A percentile compares a stretch with the other conserved stretches of the same genome.
phyloP scores from a whole-genome alignment of 2,329 filamentous ascomycete species.

The Aspergillus cejpii region DNA sequence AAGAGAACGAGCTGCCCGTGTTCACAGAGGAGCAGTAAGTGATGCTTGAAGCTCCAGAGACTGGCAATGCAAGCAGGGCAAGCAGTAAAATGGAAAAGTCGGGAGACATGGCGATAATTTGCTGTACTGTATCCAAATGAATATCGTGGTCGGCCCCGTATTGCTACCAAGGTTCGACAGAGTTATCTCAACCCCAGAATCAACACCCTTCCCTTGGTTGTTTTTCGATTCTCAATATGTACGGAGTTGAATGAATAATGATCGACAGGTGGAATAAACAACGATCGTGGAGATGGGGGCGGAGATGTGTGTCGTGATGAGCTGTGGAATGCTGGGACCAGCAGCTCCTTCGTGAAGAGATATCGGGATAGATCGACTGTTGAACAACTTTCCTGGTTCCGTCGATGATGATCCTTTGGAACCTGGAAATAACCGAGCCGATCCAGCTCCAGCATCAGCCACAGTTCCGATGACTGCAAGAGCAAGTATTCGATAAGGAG shows the following conservation, averaged over 20 bases:
- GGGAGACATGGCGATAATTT: constrained; percentile 18
- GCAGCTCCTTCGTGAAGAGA: not conserved
- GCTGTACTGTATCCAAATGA: not conserved
- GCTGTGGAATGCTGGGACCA: not conserved
- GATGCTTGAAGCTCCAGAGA: constrained; percentile 22
- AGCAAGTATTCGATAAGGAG: not conserved
- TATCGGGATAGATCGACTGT: not conserved
- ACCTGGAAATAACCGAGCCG: not conserved
- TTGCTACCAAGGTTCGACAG: not conserved
- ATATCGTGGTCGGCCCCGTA: not conserved
- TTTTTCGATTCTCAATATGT: not conserved
- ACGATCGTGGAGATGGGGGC: not conserved
- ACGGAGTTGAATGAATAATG: not conserved
- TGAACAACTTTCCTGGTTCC: not conserved
- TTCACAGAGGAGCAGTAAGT: constrained; percentile 42
- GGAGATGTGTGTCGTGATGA: not conserved
- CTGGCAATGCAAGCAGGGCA: constrained; percentile 24
- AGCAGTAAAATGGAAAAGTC: constrained; percentile 17
- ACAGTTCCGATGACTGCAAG: not conserved
- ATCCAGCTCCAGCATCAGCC: not conserved
- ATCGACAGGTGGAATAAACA: not conserved
- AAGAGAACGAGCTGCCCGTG: constrained; percentile 36
- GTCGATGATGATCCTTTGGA: not conserved
- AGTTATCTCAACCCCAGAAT: too few species aligned
- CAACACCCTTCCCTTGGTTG: too few species aligned